phyloP scores from a whole-genome alignment of 345 rosid species.

The Jatropha curcas region DNA sequence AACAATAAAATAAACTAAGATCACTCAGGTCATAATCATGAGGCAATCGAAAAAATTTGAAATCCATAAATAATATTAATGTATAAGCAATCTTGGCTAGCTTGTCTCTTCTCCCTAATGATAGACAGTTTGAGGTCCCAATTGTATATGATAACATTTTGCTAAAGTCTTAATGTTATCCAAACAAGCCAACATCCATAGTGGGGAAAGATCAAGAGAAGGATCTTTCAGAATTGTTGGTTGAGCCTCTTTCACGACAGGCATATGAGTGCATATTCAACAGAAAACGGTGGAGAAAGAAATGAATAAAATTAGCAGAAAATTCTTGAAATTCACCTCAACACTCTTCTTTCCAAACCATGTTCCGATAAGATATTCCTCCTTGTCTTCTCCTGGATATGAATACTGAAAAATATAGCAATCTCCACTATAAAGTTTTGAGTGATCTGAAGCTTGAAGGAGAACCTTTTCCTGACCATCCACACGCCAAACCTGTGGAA shows the following conservation, averaged over 20 bases:
- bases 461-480: conserved; percentile 67
- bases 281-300: background rate
- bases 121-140: background rate
- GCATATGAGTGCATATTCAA: background rate
- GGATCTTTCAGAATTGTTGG: background rate
- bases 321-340: conserved; percentile 54
- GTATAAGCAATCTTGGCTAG: background rate
- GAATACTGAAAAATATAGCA: conserved; percentile 88
- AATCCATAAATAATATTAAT: background rate
- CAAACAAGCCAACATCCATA: background rate
- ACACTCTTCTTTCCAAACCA: conserved; percentile 93
- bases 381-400: conserved; percentile 90
- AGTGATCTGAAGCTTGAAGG: conserved; percentile 78
- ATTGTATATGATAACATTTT: background rate
- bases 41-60: background rate
- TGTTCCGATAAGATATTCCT: conserved; percentile 85
- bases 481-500: conserved; percentile 82
- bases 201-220: background rate
- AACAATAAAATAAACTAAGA: background rate
- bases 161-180: background rate
- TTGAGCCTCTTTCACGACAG: background rate
- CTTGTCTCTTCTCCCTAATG: background rate
- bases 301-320: background rate
- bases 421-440: conserved; percentile 84
- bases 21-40: background rate